phyloP scores from a whole-genome alignment of 768 basidiomycete genomes.

The Leccinum broughii region DNA sequence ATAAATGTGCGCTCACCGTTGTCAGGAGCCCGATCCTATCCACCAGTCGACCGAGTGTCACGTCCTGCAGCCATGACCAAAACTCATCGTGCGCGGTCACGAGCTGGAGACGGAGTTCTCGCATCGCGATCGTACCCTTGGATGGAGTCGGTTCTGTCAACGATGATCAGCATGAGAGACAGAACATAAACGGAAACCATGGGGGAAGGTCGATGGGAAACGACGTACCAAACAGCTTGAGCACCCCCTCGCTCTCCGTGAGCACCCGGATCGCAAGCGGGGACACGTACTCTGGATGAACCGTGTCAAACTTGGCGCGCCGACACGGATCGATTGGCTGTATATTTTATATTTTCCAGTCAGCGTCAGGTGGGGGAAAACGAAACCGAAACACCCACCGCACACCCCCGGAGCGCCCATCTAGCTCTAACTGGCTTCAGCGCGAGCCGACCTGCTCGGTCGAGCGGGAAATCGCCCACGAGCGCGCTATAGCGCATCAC shows the following conservation, averaged over 20 bases:
- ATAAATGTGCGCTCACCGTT: conserved; percentile 10
- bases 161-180: not conserved
- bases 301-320: conserved; percentile 18
- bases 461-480: conserved; percentile 29
- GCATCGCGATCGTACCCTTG: conserved; percentile 20
- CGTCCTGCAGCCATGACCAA: conserved; percentile 17
- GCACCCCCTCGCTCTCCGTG: conserved; percentile 24
- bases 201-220: not conserved
- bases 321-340: conserved; percentile 28
- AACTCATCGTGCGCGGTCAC: conserved; percentile 25
- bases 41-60: conserved; percentile 27
- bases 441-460: conserved; percentile 20
- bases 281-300: conserved; percentile 27
- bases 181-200: not conserved
- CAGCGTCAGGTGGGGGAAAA: not conserved
- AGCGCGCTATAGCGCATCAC: conserved; percentile 28
- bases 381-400: conserved; percentile 12
- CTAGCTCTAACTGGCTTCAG: conserved; percentile 19
- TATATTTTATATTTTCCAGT: not conserved
- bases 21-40: conserved; percentile 22
- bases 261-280: conserved; percentile 29
- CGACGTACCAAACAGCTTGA: conserved; percentile 30
- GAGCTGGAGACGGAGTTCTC: conserved; percentile 23
- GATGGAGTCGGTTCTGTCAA: conserved; percentile 31
- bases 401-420: conserved; percentile 29